Evolutionary conservation across 352 stramenopile genomes (phyloP).

Genomic region (Phytopythium ostracodes): DNA sequence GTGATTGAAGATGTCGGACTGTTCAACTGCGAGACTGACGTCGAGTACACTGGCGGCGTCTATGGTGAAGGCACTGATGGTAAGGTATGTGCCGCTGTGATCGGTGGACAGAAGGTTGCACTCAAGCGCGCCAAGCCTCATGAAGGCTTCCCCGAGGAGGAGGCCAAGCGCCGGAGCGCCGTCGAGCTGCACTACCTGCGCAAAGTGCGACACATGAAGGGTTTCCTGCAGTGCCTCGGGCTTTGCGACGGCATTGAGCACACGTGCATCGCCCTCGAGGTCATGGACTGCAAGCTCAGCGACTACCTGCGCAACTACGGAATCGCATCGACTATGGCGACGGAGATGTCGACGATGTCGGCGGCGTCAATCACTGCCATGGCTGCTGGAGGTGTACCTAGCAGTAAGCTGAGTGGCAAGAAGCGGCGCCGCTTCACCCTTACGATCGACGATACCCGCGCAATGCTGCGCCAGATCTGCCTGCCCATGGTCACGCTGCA

Average conservation of each 20-base stretch:
- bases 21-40: slow-evolving; percentile 80
- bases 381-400: background rate
- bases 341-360: slow-evolving; percentile 16
- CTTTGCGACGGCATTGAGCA: slow-evolving; percentile 81
- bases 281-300: slow-evolving; percentile 88
- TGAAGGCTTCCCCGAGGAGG: slow-evolving; percentile 65
- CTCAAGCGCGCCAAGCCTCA: slow-evolving; percentile 81
- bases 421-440: slow-evolving; percentile 52
- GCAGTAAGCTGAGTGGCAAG: slow-evolving; percentile 5
- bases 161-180: slow-evolving; percentile 76
- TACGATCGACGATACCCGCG: slow-evolving; percentile 43
- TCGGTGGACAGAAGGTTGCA: slow-evolving; percentile 75
- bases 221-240: slow-evolving; percentile 79
- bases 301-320: slow-evolving; percentile 79
- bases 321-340: slow-evolving; percentile 4
- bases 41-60: slow-evolving; percentile 76
- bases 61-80: slow-evolving; percentile 85
- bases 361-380: slow-evolving; percentile 13
- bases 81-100: slow-evolving; percentile 71
- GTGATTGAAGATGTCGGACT: slow-evolving; percentile 81
- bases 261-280: slow-evolving; percentile 81
- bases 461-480: slow-evolving; percentile 72
- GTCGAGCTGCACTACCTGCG: slow-evolving; percentile 80
- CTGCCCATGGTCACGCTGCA: slow-evolving; percentile 76
- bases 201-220: slow-evolving; percentile 65